phyloP scores from a whole-genome alignment of 352 stramenopile genomes.

The Pythium pectinolyticum region DNA sequence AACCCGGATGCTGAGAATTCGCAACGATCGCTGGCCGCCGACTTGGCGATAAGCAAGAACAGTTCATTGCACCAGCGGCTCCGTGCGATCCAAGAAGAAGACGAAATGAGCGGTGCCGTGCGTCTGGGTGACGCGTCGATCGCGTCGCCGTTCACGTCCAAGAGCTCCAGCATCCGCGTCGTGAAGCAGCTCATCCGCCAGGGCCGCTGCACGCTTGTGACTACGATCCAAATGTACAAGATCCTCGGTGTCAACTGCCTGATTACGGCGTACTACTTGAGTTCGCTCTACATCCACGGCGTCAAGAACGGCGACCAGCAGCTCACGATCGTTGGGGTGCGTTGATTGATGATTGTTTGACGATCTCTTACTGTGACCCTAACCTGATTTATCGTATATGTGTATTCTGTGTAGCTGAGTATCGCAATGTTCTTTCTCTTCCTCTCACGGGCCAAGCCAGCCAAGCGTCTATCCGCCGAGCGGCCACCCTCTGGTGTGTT shows the following conservation, averaged over 20 bases:
- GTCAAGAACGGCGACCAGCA: slow-evolving; percentile 95
- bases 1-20: slow-evolving; percentile 30
- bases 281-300: slow-evolving; percentile 91
- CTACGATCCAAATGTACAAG: slow-evolving; percentile 95
- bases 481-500: slow-evolving; percentile 91
- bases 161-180: slow-evolving; percentile 75
- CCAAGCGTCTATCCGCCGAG: slow-evolving; percentile 77
- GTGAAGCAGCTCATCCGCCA: slow-evolving; percentile 93
- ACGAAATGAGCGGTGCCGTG: slow-evolving; percentile 68
- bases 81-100: slow-evolving; percentile 28
- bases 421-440: slow-evolving; percentile 63
- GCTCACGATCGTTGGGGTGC: slow-evolving; percentile 55
- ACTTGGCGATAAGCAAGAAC: slow-evolving; percentile 10
- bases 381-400: neutral
- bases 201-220: slow-evolving; percentile 95
- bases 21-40: slow-evolving; percentile 8
- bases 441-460: slow-evolving; percentile 74
- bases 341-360: slow-evolving; percentile 10
- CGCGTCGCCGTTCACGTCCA: slow-evolving; percentile 95
- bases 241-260: slow-evolving; percentile 95
- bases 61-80: slow-evolving; percentile 21
- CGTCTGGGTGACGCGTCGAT: slow-evolving; percentile 96
- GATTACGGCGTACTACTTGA: slow-evolving; percentile 93
- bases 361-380: too few relatives aligned
- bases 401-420: slow-evolving; percentile 27